These are phyloP conservation scores for Coniochaeta sp. DNA, from an alignment of 2,329 filamentous ascomycete genomes.

Conservation along the genomic window DNA sequence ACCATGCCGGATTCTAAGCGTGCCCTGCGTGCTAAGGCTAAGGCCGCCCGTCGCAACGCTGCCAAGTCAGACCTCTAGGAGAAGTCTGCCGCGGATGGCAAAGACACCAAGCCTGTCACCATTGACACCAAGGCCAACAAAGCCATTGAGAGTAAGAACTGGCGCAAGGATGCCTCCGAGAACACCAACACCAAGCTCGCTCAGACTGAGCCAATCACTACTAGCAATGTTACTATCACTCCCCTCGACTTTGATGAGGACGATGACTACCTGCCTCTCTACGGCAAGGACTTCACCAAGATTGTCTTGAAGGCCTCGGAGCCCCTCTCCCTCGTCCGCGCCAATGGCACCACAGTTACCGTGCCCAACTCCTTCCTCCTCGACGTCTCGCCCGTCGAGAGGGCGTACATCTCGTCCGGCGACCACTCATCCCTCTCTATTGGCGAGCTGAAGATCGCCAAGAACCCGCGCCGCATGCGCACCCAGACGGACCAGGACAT, in stretches of 20 bases:
- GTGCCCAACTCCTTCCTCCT: conserved; percentile 6
- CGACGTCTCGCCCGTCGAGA: conserved; percentile 4
- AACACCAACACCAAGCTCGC: background rate
- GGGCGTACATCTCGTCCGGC: conserved; percentile 3
- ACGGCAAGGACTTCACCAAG: conserved; percentile 1
- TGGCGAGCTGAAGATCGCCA: conserved; percentile 3
- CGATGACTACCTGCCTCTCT: background rate
- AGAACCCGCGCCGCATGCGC: conserved; percentile 1
- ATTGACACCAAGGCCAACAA: background rate
- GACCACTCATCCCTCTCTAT: background rate
- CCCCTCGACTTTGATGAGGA: background rate
- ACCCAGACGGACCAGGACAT: background rate
- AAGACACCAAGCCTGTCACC: background rate
- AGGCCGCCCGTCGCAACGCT: background rate
- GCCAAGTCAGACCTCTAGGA: conserved; percentile 2
- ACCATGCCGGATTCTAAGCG: conserved; percentile 2
- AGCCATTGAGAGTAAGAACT: conserved; percentile 1
- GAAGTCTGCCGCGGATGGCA: conserved; percentile 2
- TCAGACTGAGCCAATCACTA: background rate
- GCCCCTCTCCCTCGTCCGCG: background rate
- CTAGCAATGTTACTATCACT: background rate
- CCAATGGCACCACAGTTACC: conserved; percentile 5
- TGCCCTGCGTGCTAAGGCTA: background rate
- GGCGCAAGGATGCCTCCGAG: conserved; percentile 1
- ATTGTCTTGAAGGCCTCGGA: background rate